These are phyloP conservation scores for Xylariaceae sp. DNA, from an alignment of 2,329 filamentous ascomycete genomes.

Conservation along the genomic window DNA sequence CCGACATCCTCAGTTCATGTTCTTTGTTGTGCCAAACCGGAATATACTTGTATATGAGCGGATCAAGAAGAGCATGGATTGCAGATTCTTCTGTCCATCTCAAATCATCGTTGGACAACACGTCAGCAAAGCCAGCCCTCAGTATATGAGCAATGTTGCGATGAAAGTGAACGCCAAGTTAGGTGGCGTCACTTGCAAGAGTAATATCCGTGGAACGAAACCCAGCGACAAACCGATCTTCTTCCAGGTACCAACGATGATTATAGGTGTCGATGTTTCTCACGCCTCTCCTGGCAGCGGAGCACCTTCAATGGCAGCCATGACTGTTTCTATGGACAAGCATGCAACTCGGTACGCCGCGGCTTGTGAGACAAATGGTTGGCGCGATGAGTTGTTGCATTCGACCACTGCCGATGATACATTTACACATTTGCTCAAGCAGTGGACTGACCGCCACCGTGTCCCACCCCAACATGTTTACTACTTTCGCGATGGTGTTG, in stretches of 20 bases:
- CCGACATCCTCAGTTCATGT: constrained; percentile 64
- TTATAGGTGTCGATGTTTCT: constrained; percentile 88
- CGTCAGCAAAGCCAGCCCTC: constrained; percentile 62
- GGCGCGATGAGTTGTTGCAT: constrained; percentile 72
- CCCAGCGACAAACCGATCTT: constrained; percentile 36
- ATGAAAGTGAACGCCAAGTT: constrained; percentile 98
- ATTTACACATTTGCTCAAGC: constrained; percentile 56
- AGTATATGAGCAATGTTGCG: constrained; percentile 88
- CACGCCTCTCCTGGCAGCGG: constrained; percentile 67
- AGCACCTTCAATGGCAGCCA: constrained; percentile 73
- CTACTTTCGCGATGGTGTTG: constrained; percentile 90
- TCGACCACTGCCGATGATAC: constrained; percentile 60
- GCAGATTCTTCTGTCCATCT: constrained; percentile 73
- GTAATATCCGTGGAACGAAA: constrained; percentile 31
- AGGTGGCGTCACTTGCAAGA: constrained; percentile 66
- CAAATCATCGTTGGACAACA: constrained; percentile 74
- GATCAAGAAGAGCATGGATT: constrained; percentile 86
- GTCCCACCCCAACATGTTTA: constrained; percentile 69
- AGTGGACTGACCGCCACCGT: constrained; percentile 57
- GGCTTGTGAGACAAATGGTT: constrained; percentile 75
- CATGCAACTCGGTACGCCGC: constrained; percentile 72
- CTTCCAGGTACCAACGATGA: constrained; percentile 60
- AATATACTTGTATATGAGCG: constrained; percentile 70
- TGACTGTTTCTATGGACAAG: constrained; percentile 74
- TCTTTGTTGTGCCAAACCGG: constrained; percentile 71